phyloP scores from a whole-genome alignment of 768 basidiomycete species.

The Mycena galopus region DNA sequence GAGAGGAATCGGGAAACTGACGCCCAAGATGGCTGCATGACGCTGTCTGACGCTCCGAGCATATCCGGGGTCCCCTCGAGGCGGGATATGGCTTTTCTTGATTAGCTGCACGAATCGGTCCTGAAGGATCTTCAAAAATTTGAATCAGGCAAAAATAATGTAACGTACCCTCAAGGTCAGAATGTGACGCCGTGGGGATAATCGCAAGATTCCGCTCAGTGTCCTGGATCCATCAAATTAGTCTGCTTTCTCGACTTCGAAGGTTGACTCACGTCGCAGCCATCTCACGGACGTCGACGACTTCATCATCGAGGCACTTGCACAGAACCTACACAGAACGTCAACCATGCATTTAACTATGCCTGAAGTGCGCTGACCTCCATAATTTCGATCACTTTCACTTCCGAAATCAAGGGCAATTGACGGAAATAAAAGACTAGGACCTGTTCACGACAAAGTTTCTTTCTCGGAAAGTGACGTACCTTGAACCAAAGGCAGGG shows the following conservation, averaged over 20 bases:
- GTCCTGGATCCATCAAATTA: conserved; percentile 59
- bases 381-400: conserved; percentile 81
- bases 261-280: conserved; percentile 75
- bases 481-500: conserved; percentile 88
- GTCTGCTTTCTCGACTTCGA: neutral
- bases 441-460: neutral
- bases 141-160: conserved; percentile 34
- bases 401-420: conserved; percentile 82
- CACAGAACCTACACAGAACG: conserved; percentile 72
- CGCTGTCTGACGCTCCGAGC: conserved; percentile 79
- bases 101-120: conserved; percentile 86
- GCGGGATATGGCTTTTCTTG: conserved; percentile 74
- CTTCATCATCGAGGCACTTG: conserved; percentile 86
- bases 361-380: conserved; percentile 62
- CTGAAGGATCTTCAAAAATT: conserved; percentile 49
- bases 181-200: conserved; percentile 84
- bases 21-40: conserved; percentile 94
- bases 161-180: conserved; percentile 73
- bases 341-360: neutral
- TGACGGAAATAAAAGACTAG: conserved; percentile 91
- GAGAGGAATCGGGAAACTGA: too few relatives aligned
- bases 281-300: conserved; percentile 92
- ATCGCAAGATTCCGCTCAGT: conserved; percentile 84
- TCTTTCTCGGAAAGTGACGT: conserved; percentile 16
- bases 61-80: conserved; percentile 74